These are phyloP conservation scores for Leptographium flavum DNA, from an alignment of 2,329 filamentous ascomycete genomes.

Conservation along the genomic window DNA sequence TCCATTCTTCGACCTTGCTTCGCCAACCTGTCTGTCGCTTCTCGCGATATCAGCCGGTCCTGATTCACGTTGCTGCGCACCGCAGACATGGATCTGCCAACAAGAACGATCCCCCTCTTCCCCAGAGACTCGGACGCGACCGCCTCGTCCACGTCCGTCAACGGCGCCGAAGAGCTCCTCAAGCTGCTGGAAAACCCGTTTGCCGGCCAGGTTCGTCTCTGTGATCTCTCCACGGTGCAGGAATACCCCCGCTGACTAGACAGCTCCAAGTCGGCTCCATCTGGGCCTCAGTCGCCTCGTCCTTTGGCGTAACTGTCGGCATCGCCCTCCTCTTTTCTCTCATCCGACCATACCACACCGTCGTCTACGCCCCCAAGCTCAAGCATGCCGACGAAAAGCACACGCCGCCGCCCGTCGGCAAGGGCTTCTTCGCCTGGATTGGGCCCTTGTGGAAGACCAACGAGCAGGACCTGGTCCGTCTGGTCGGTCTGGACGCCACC, in stretches of 20 bases:
- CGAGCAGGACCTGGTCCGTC: slow-evolving; percentile 64
- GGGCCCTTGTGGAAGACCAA: slow-evolving; percentile 61
- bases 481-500: slow-evolving; percentile 80
- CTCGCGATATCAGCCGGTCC: background rate
- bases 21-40: background rate
- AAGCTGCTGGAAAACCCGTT: slow-evolving; percentile 35
- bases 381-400: slow-evolving; percentile 88
- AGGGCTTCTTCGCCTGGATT: slow-evolving; percentile 80
- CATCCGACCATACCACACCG: slow-evolving; percentile 76
- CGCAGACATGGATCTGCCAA: slow-evolving; percentile 9
- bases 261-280: slow-evolving; percentile 46
- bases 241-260: background rate
- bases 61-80: background rate
- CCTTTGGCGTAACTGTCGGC: slow-evolving; percentile 57
- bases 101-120: slow-evolving; percentile 6
- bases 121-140: slow-evolving; percentile 1
- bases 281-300: slow-evolving; percentile 66
- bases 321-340: slow-evolving; percentile 76
- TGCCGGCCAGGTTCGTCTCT: slow-evolving; percentile 23
- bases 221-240: background rate
- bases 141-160: background rate
- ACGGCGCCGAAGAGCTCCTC: slow-evolving; percentile 29
- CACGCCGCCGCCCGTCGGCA: slow-evolving; percentile 73
- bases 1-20: too few species aligned
- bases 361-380: slow-evolving; percentile 87